Conservation (phyloP, 2,329 filamentous ascomycete species). For the Neodidymelliopsis sp. region DNA sequence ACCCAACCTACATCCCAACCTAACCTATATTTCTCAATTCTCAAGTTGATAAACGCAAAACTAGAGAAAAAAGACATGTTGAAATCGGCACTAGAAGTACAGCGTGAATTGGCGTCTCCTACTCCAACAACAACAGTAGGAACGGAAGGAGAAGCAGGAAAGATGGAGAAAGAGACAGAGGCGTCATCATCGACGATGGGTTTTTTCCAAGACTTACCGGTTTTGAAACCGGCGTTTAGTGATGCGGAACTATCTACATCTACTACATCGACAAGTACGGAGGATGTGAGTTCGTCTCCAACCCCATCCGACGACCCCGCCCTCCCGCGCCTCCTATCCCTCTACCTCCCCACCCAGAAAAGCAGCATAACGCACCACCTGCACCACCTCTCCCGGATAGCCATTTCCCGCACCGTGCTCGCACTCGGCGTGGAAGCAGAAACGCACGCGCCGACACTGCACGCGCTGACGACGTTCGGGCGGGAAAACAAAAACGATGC, state of each 20-base stretch:
- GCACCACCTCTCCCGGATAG: slow-evolving; percentile 29
- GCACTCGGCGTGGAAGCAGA: slow-evolving; percentile 66
- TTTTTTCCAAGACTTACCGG: slow-evolving; percentile 42
- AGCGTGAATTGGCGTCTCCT: too few species aligned
- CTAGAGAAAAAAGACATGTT: background rate
- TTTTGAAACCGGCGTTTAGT: slow-evolving; percentile 38
- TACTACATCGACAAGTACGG: background rate
- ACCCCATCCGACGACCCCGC: slow-evolving; percentile 35
- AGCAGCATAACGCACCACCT: slow-evolving; percentile 20
- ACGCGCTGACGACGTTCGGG: slow-evolving; percentile 69
- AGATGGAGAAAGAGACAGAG: too few species aligned
- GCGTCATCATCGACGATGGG: slow-evolving; percentile 39
- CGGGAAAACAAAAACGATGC: slow-evolving; percentile 59
- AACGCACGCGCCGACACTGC: slow-evolving; percentile 67
- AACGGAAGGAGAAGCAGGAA: too few species aligned
- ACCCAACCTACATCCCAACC: too few species aligned
- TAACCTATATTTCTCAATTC: too few species aligned
- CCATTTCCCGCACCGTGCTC: slow-evolving; percentile 20
- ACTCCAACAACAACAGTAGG: too few species aligned
- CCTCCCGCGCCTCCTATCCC: slow-evolving; percentile 26
- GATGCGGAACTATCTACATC: slow-evolving; percentile 14
- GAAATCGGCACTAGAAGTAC: slow-evolving; percentile 10
- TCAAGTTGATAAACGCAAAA: too few species aligned
- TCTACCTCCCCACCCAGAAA: slow-evolving; percentile 26
- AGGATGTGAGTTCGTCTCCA: too few species aligned